phyloP scores from a whole-genome alignment of 257 asterid species.

The Striga asiatica region DNA sequence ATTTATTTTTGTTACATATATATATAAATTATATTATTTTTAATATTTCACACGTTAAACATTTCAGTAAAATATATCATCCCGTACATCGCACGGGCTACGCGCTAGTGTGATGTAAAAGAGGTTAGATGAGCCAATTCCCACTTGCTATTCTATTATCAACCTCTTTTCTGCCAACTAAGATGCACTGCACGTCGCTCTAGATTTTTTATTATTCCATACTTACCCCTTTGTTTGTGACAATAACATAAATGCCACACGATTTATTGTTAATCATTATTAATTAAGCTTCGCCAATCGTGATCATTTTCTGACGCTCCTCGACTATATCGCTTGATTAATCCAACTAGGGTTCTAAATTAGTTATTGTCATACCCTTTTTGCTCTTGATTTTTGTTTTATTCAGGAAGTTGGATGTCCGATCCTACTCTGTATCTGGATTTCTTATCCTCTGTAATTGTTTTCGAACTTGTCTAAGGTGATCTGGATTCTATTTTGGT shows the following conservation, averaged over 20 bases:
- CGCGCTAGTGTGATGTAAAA: too few species aligned
- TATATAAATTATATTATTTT: too few species aligned
- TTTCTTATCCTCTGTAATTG: neutral
- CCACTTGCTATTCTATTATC: too few species aligned
- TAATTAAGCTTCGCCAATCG: neutral
- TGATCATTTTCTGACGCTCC: neutral
- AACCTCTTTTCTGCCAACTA: neutral
- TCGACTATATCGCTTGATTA: constrained; percentile 11
- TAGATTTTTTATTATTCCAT: neutral
- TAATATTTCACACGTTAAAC: too few species aligned
- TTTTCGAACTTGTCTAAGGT: neutral
- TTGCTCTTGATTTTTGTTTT: neutral
- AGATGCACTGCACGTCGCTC: neutral
- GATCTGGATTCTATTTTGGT: constrained; percentile 11
- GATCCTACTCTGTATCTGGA: neutral
- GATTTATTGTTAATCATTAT: neutral
- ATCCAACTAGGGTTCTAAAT: constrained; percentile 25
- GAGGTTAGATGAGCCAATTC: too few species aligned
- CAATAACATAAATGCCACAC: neutral
- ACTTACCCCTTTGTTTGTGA: neutral
- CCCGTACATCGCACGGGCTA: too few species aligned
- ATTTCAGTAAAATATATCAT: too few species aligned
- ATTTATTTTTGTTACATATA: too few species aligned
- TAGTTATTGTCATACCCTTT: neutral
- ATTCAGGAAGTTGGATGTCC: constrained; percentile 1